phyloP scores from a whole-genome alignment of 441 rosid genomes.

The Biscutella laevigata region DNA sequence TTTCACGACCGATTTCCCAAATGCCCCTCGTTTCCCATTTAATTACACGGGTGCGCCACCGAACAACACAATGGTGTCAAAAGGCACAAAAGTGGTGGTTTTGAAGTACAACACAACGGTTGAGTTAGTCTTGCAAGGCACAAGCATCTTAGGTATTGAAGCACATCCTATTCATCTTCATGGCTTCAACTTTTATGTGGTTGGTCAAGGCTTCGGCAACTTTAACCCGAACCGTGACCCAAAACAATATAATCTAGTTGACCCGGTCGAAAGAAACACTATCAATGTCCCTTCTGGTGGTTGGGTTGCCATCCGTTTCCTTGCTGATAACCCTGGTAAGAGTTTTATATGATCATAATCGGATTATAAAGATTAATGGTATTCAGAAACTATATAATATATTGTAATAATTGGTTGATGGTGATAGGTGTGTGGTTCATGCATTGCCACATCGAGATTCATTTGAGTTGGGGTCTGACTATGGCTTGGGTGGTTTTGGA shows the following conservation, averaged over 20 bases:
- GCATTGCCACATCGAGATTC: slow-evolving; percentile 78
- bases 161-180: slow-evolving; percentile 70
- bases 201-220: slow-evolving; percentile 60
- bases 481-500: slow-evolving; percentile 78
- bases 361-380: no score
- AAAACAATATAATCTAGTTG: slow-evolving; percentile 39
- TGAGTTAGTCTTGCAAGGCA: slow-evolving; percentile 55
- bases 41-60: slow-evolving; percentile 62
- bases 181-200: slow-evolving; percentile 53
- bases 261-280: slow-evolving; percentile 57
- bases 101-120: slow-evolving; percentile 50
- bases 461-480: slow-evolving; percentile 60
- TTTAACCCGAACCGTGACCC: slow-evolving; percentile 43
- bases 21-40: slow-evolving; percentile 33
- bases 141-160: slow-evolving; percentile 56
- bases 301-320: slow-evolving; percentile 54
- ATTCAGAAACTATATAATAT: neutral
- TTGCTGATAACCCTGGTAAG: slow-evolving; percentile 54
- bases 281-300: slow-evolving; percentile 51
- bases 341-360: no score
- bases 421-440: slow-evolving; percentile 66
- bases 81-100: slow-evolving; percentile 42
- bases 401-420: slow-evolving; percentile 3
- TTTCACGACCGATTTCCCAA: slow-evolving; percentile 49
- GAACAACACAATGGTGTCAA: slow-evolving; percentile 43